Conservation (phyloP, 2,329 filamentous ascomycete genomes). For the Fusarium sp. region DNA sequence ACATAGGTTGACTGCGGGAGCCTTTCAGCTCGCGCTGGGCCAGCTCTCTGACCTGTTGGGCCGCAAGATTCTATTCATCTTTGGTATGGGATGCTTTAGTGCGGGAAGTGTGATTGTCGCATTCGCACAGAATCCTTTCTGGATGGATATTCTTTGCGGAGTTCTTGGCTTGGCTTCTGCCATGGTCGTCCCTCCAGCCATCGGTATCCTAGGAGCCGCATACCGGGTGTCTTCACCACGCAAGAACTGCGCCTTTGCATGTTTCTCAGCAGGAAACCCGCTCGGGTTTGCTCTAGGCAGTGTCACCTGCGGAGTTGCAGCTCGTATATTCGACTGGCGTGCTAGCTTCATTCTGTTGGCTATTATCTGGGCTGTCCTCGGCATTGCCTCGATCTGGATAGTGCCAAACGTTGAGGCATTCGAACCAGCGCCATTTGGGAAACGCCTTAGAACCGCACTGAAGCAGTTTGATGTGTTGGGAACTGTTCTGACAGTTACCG, state of each 20-base stretch:
- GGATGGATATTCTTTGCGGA: conserved; percentile 67
- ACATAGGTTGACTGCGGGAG: conserved; percentile 64
- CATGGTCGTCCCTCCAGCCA: conserved; percentile 70
- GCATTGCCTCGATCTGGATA: conserved; percentile 67
- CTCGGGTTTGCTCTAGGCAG: conserved; percentile 57
- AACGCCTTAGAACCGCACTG: conserved; percentile 52
- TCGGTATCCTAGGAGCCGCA: conserved; percentile 71
- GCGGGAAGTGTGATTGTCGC: conserved; percentile 36
- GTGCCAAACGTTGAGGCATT: conserved; percentile 66
- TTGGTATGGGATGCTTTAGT: conserved; percentile 38
- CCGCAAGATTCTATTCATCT: conserved; percentile 32
- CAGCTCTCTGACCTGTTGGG: conserved; percentile 28
- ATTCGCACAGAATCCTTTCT: conserved; percentile 41
- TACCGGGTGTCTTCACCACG: conserved; percentile 69
- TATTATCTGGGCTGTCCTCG: conserved; percentile 71
- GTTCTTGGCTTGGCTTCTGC: conserved; percentile 73
- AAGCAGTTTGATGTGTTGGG: conserved; percentile 71
- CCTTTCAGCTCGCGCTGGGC: conserved; percentile 71
- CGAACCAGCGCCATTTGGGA: conserved; percentile 46
- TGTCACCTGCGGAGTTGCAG: conserved; percentile 71
- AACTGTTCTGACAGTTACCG: conserved; percentile 69
- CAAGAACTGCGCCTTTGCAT: conserved; percentile 74
- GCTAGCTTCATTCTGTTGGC: conserved; percentile 70
- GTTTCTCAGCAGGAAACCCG: conserved; percentile 61
- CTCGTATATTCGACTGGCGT: conserved; percentile 71